Evolutionary conservation across 306 rosid species (phyloP).

Genomic region (Biancaea sappan): DNA sequence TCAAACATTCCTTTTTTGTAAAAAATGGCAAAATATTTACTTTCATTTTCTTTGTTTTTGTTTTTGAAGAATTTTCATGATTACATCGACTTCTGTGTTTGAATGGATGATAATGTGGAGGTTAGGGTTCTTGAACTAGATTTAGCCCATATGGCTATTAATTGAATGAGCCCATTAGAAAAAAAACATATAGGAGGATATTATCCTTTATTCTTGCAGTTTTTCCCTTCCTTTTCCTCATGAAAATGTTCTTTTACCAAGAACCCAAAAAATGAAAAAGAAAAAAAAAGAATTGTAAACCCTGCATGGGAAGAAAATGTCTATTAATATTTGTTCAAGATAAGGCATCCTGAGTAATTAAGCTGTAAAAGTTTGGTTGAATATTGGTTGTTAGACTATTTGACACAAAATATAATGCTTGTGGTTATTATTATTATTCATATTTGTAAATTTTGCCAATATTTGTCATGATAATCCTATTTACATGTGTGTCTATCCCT

Average conservation of each 20-base stretch:
- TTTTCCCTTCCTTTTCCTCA: not conserved
- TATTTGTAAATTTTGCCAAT: constrained; percentile 22
- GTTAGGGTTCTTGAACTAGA: constrained; percentile 13
- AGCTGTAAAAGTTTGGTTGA: constrained; percentile 3
- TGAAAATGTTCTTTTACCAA: constrained; percentile 8
- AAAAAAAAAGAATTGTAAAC: not conserved
- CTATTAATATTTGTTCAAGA: constrained; percentile 6
- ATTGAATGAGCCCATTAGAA: constrained; percentile 9
- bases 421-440: constrained; percentile 16
- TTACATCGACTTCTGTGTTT: not conserved
- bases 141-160: not conserved
- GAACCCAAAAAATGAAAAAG: no score
- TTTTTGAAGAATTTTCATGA: not conserved
- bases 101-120: not conserved
- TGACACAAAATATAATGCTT: constrained; percentile 4
- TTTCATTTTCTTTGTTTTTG: not conserved
- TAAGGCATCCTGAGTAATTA: constrained; percentile 16
- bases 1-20: not conserved
- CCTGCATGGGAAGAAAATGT: constrained; percentile 18
- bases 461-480: not conserved
- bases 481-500: constrained; percentile 14
- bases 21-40: not conserved
- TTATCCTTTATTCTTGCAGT: constrained; percentile 18
- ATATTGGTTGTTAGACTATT: constrained; percentile 14
- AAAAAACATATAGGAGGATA: constrained; percentile 13